Conservation (phyloP, 2,329 filamentous ascomycete genomes). For the Talaromyces verruculosus region DNA sequence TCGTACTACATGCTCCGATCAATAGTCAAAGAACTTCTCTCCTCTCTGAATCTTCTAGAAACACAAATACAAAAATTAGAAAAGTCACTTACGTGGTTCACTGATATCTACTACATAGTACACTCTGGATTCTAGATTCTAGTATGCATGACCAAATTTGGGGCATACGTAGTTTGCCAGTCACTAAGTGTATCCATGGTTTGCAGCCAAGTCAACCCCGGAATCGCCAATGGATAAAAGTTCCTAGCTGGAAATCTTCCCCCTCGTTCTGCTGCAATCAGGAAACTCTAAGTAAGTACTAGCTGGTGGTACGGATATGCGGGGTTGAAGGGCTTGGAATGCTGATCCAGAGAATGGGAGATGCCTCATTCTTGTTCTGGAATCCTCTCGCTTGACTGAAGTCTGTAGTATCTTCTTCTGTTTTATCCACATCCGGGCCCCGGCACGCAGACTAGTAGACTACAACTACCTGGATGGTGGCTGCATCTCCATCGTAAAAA, state of each 20-base stretch:
- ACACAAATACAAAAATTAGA: not conserved
- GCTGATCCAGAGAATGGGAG: not conserved
- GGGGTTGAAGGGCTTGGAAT: conserved; percentile 9
- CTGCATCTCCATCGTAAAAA: not conserved
- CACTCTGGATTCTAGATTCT: not conserved
- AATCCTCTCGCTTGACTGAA: not conserved
- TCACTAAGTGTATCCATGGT: not conserved
- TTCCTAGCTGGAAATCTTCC: conserved; percentile 2
- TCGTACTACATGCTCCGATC: not conserved
- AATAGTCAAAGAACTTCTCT: too few species aligned
- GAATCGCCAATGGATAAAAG: not conserved
- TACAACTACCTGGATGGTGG: not conserved
- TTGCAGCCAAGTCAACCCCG: not conserved
- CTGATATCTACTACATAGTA: not conserved
- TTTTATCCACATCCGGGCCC: not conserved
- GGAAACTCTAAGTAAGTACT: not conserved
- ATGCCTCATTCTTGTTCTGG: not conserved
- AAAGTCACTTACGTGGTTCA: not conserved
- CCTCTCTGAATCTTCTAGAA: not conserved
- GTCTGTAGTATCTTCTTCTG: not conserved
- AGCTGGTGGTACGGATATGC: conserved; percentile 5
- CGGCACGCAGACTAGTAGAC: not conserved
- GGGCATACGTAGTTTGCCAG: not conserved
- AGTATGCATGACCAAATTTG: not conserved
- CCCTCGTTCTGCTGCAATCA: conserved; percentile 1